Conservation (phyloP, 2,329 filamentous ascomycete species). For the Malbranchea zuffiana region DNA sequence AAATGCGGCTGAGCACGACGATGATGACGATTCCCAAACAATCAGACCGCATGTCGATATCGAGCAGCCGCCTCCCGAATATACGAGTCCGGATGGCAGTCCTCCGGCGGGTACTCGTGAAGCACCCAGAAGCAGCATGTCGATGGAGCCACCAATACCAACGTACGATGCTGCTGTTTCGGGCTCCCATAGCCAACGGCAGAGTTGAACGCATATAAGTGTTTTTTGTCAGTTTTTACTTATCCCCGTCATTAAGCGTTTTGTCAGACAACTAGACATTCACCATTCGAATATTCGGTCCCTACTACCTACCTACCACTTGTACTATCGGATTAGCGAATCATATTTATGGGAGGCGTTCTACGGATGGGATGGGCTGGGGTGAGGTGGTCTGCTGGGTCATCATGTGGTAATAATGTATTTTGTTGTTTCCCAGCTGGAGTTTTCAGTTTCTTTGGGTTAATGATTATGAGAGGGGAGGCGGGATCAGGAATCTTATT, state of each 20-base stretch:
- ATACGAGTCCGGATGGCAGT: conserved; percentile 47
- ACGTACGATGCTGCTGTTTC: conserved; percentile 67
- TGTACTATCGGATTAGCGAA: too few species aligned
- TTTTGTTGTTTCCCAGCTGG: too few species aligned
- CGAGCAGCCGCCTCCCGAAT: conserved; percentile 55
- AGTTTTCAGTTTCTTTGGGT: too few species aligned
- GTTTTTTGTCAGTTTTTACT: background rate
- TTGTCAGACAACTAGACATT: conserved; percentile 4
- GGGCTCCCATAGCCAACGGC: conserved; percentile 11
- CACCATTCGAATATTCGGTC: background rate
- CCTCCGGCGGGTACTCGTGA: conserved; percentile 21
- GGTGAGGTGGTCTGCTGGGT: too few species aligned
- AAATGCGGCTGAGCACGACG: conserved; percentile 3
- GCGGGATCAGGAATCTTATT: too few species aligned
- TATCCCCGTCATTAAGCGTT: conserved; percentile 2
- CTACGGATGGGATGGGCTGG: too few species aligned
- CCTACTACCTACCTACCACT: background rate
- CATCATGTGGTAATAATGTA: too few species aligned
- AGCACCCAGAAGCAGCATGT: conserved; percentile 19
- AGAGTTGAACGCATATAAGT: background rate
- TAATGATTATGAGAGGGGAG: too few species aligned
- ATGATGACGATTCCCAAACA: conserved; percentile 18
- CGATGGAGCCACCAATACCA: conserved; percentile 59
- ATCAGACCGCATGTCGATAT: background rate
- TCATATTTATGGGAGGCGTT: too few species aligned